Evolutionary conservation across 106 monocot species (phyloP), one percentile per base, ranked within the genome.

Genomic region (Iris macrosiphon): DNA sequence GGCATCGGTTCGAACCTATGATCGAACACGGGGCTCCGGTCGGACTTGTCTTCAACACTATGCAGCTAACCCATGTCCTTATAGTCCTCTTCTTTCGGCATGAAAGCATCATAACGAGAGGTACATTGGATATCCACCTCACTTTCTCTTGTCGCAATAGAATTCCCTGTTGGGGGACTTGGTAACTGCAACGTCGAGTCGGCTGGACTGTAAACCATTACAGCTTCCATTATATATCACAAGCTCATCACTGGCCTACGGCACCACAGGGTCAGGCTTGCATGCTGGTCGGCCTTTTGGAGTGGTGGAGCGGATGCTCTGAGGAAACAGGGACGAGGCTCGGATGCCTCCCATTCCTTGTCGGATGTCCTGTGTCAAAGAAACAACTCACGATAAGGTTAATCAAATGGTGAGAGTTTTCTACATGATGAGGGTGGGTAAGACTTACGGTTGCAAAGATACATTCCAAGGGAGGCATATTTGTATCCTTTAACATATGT

Each of bases 31-130:
- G 70, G 64, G 73, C 81, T 70, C 51, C 79, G 84, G 60, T 94
- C 88, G 2, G 68, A 69, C 46, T 69, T 81, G 44, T 81, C 93
- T 50, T 88, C 93, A 3, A 66, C 35, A 22, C 80, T 75, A 41
- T 84, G 93, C 51, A 94, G 62, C 93, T 84, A 94, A 49, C 64
- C 88, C 44, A 76, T 88, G 63, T 72, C 85, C 69, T 70, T 88
- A n/a, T 59, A 76, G 57, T 88, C 93, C 60, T 94, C 88, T 57
- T 94, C 88, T 51, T 75, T 84, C 47, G 81, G 72, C 54, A 94
- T 61, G 39, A 93, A 79, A 3, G 77, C 56, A 39, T 94, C 88
- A 28, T 88, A 88, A 2, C 81, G 67, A 7, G 75, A 72, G 71
- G 81, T 88, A 37, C 75, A 78, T 28, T 59, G 72, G 26, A 84